A percentile compares a stretch with the other conserved stretches of the same genome.
Evolutionary conservation across 2,329 filamentous ascomycete genomes (phyloP).

Genomic region (Sclerotinia subarctica): DNA sequence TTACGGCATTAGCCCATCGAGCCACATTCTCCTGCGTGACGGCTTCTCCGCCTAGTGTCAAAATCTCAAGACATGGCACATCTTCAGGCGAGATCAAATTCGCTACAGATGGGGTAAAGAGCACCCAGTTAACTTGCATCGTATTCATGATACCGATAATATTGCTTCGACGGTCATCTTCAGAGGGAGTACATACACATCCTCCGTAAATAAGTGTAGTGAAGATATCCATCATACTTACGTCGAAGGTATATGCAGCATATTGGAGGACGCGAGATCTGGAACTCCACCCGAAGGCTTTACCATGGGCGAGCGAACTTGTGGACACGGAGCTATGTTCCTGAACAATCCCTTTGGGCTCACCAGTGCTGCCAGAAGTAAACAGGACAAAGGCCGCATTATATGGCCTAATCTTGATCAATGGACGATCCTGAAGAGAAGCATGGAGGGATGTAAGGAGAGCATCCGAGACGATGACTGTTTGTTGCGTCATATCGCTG

Average conservation of each 20-base stretch:
- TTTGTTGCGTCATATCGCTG: not conserved
- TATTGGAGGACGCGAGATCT: conserved; percentile 24
- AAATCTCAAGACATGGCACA: conserved; percentile 30
- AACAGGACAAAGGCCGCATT: conserved; percentile 23
- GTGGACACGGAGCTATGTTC: conserved; percentile 25
- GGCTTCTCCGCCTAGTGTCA: conserved; percentile 29
- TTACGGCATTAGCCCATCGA: conserved; percentile 36
- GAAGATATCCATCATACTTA: conserved; percentile 27
- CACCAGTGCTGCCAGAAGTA: conserved; percentile 37
- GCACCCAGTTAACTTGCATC: conserved; percentile 25
- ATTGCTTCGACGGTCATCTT: conserved; percentile 27
- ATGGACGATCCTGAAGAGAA: not conserved
- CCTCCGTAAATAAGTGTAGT: conserved; percentile 28
- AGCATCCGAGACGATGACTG: not conserved
- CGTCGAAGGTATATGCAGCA: conserved; percentile 29
- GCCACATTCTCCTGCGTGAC: conserved; percentile 29
- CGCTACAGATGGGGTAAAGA: conserved; percentile 29
- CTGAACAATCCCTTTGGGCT: conserved; percentile 28
- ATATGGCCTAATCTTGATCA: not conserved
- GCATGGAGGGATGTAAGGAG: not conserved
- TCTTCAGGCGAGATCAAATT: conserved; percentile 38
- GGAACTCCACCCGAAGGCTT: not conserved
- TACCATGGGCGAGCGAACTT: conserved; percentile 6
- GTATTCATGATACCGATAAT: conserved; percentile 24
- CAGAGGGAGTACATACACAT: conserved; percentile 30